Base-by-base conservation (phyloP, 176 grass and related monocot species). In the Raddia distichophylla region DNA sequence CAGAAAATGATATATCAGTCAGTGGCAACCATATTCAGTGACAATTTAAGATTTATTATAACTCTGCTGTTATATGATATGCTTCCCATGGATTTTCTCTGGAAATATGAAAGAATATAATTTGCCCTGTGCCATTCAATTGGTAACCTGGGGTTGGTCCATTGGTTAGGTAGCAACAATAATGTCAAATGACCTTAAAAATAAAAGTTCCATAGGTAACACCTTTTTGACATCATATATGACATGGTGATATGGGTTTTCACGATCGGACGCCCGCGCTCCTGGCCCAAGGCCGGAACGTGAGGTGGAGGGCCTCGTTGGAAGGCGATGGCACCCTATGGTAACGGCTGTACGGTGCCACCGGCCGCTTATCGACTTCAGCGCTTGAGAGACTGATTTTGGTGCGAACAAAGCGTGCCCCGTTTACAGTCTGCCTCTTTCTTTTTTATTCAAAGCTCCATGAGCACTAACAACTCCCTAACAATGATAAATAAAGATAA, bases 41-140 rank as follows among this genome's bases (percentile, higher is more conserved):
- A 69, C 20, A 44, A 71, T 74, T 74, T 40, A 32, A 65, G 16
- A 50, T 56, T 50, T 18, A 50, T 14, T 60, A 8, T 59, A 74
- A 13, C 2, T 3, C 3, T 65, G 44, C 59, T 65, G 37, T 84
- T 74, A 61, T 46, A 73, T 10, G 44, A n/a, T 67, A 51, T 56
- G 59, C 20, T 84, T 73, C 64, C 18, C 34, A 14, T 75, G 10
- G 11, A 33, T 76, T 62, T 71, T 84, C 64, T 56, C 8, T 17
- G 16, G 44, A 67, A 68, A 67, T 61, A 67, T 73, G 10, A 43
- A 68, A 61, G 53, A 84, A 50, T 10, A 40, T n/a, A 55, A 37
- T 61, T 75, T 75, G 3, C 48, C 42, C n/a, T 22, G 5, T 55
- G 45, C 11, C 74, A 10, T 75, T 73, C 37, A 4, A 20, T 69